Evolutionary conservation across 768 basidiomycete species (phyloP).

Genomic region (Cystoderma amianthinum): DNA sequence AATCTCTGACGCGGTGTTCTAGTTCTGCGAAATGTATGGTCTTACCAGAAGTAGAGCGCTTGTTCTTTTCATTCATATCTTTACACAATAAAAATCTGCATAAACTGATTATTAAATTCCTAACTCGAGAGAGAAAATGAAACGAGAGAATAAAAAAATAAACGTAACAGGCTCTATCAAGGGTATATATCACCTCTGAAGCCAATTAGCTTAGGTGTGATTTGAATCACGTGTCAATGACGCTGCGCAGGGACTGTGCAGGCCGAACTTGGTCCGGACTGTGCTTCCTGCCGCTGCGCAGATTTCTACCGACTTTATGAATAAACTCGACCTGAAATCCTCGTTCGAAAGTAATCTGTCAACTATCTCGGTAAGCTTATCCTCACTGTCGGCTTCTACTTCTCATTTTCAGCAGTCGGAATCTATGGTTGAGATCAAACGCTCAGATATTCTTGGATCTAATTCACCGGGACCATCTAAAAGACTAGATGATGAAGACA

Average conservation of each 20-base stretch:
- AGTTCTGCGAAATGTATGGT: constrained; percentile 98
- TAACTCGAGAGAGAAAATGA: too few relatives aligned
- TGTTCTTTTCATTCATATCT: too few relatives aligned
- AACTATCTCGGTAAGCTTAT: constrained; percentile 19
- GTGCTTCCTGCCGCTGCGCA: constrained; percentile 2
- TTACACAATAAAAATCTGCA: too few relatives aligned
- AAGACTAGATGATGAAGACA: constrained; percentile 41
- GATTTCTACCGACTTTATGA: constrained; percentile 8
- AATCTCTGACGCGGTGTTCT: constrained; percentile 7
- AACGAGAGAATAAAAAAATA: too few relatives aligned
- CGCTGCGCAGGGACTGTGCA: too few relatives aligned
- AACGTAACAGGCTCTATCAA: too few relatives aligned
- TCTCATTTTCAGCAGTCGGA: constrained; percentile 25
- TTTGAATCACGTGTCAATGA: constrained; percentile 9
- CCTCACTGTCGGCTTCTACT: background rate
- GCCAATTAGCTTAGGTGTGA: too few relatives aligned
- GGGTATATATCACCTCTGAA: too few relatives aligned
- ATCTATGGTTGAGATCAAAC: constrained; percentile 77
- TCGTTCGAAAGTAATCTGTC: constrained; percentile 18
- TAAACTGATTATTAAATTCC: too few relatives aligned
- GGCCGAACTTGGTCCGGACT: background rate
- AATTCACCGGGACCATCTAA: constrained; percentile 7
- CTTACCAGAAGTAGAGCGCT: constrained; percentile 91
- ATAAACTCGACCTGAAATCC: constrained; percentile 10
- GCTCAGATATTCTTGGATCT: constrained; percentile 21